Evolutionary conservation across 73 alveolate species (phyloP).

Genomic region (Halteria grandinella): DNA sequence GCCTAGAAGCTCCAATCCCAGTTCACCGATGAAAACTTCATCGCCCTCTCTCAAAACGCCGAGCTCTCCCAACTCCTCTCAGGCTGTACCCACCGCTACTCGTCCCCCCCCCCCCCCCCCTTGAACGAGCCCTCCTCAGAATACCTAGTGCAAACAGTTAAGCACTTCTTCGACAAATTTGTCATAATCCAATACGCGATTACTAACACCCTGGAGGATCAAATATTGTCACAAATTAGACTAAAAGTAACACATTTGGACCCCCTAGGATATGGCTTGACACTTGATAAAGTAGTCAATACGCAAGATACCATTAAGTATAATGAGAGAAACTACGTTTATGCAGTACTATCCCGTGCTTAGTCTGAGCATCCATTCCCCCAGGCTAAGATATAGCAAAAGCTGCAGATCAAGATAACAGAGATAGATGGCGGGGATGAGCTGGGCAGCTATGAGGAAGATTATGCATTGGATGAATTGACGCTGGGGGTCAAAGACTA

Average conservation of each 20-base stretch:
- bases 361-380: conserved; percentile 31
- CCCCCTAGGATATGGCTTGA: not conserved
- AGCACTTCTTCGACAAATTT: conserved; percentile 47
- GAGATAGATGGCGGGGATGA: conserved; percentile 68
- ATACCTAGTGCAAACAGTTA: conserved; percentile 50
- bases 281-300: not conserved
- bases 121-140: conserved; percentile 49
- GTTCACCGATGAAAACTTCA: no score
- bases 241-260: not conserved
- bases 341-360: conserved; percentile 31
- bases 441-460: conserved; percentile 69
- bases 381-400: conserved; percentile 1
- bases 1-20: no score
- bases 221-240: conserved; percentile 30
- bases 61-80: no score
- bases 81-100: no score
- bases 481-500: conserved; percentile 47
- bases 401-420: conserved; percentile 37
- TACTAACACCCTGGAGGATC: conserved; percentile 64
- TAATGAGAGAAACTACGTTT: conserved; percentile 30
- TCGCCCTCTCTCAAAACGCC: no score
- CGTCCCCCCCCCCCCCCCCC: no score
- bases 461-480: conserved; percentile 18
- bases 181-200: conserved; percentile 44
- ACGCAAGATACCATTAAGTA: conserved; percentile 3